Base-by-base conservation (phyloP, 495 filamentous ascomycete species). In the Talaromyces adpressus region DNA sequence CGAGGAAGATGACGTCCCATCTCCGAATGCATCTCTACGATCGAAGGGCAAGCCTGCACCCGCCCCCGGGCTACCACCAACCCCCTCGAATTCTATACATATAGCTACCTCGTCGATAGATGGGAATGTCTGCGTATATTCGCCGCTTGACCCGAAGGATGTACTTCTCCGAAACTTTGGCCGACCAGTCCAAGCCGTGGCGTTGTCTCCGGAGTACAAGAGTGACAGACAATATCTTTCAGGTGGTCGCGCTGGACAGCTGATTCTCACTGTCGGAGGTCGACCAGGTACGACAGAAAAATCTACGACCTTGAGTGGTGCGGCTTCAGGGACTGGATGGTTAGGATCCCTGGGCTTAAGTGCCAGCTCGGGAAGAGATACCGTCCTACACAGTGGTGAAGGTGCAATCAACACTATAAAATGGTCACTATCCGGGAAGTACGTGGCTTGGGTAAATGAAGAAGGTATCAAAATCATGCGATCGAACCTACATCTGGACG, bases 391-490 rank as follows among this genome's bases (percentile, higher is more conserved):
- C 73, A 92, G 89, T 30, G 94, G 94, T 3, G 95, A 98, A 75
- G 94, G 94, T 6, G 84, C 85, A 7, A 95, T 98, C 64, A 90
- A 85, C 66, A 89, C 89, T 6, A 92, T 98, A 63, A 90, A 92
- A 71, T 98, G 92, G 91, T 97, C 92, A 0, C 70, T 91, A 61
- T 91, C 92, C 1, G 93, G 94, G 1, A 90, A 89, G 77, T 97
- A 90, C 71, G 89, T 98, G 2, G 89, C 85, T 0, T 98, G 94
- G 94, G 81, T 94, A 23, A 98, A 97, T 68, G 94, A 98, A 73
- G 88, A 93, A 67, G 94, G 94, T 1, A 92, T 97, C 69, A 97
- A 96, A 72, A 92, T 98, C 57, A 98, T 98, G 94, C 84, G 94
- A 52, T 91, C 90, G 4, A 92, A 92, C 69, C 73, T 97, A 25